Base-by-base conservation (phyloP, 169 alveolate genomes). In the Plasmodium chabaudi region DNA sequence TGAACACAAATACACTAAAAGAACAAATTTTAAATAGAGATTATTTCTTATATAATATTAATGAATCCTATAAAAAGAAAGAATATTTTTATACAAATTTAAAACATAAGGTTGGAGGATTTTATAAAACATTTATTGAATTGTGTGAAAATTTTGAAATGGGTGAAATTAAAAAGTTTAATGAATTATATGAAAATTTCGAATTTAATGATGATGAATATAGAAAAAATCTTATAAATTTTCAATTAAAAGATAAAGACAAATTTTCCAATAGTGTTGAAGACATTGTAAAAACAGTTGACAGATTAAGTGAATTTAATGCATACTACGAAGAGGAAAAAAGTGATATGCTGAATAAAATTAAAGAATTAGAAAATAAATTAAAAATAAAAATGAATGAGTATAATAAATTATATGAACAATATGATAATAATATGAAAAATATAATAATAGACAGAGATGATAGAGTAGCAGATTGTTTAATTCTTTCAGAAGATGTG, bases 21-120 rank as follows among this genome's bases (percentile, higher is more conserved):
- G 91, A 86, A 17, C 87, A 86, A 60, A 65, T 86, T 61, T 21
- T 86, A 59, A 86, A 86, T 34, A 86, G 91, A 23, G 91, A 86
- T 47, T 86, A 70, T 42, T 69, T 86, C n/a, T 53, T 86, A 34
- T 86, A 69, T 34, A 57, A 53, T 34, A 49, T 86, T 47, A 60
- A 70, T 25, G 74, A 86, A 63, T 86, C 75, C 4, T 72, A 69
- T 47, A 86, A 86, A 49, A 57, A 49, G 69, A 86, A 86, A 63
- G 91, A 86, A 59, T 69, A 86, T 63, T 86, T 86, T 86, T 86
- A 69, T 61, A 70, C 56, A 34, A 69, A 70, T 51, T 46, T 86
- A 44, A 86, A 86, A 34, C 73, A 61, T 13, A 68, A 74, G 27
- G 59, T 86, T 57, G 74, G 49, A 39, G 91, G 91, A 7, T 86